Conservation (phyloP, 2,329 filamentous ascomycete genomes). For the Chrysosporium queenslandicum region DNA sequence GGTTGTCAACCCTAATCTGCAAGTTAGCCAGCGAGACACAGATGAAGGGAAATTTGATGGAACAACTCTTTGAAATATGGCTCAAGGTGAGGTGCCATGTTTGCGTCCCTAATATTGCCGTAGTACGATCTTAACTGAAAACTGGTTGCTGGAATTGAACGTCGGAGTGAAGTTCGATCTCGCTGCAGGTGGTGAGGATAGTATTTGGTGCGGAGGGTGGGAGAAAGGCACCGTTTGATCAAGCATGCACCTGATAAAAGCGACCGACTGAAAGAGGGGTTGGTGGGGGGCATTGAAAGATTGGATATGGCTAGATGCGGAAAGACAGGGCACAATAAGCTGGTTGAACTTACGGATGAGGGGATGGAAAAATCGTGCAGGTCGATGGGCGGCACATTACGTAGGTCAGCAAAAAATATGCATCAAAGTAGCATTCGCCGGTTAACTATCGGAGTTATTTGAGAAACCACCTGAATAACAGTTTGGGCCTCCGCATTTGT, state of each 20-base stretch:
- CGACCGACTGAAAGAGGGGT: slow-evolving; percentile 5
- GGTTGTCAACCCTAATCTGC: slow-evolving; percentile 54
- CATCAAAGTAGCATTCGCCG: no score
- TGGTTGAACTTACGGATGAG: neutral
- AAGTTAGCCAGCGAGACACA: neutral
- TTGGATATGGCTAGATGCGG: slow-evolving; percentile 8
- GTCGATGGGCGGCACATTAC: no score
- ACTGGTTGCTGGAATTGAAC: neutral
- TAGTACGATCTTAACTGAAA: slow-evolving; percentile 29
- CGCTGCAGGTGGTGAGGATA: neutral
- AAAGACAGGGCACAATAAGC: slow-evolving; percentile 2
- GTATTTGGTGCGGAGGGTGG: neutral
- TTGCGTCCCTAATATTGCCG: slow-evolving; percentile 41
- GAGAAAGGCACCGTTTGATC: slow-evolving; percentile 3
- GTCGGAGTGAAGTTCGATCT: neutral
- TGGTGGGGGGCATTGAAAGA: slow-evolving; percentile 5
- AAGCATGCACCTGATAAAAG: neutral
- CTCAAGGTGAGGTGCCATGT: slow-evolving; percentile 85
- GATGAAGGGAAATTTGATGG: neutral
- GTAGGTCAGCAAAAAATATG: no score
- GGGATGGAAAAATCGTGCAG: neutral
- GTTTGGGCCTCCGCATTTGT: no score
- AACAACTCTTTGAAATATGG: slow-evolving; percentile 71
- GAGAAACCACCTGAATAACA: no score
- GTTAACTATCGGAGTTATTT: no score